Evolutionary conservation across 1,139 yeast genomes (phyloP).

Genomic region (Geotrichum restrictum): DNA sequence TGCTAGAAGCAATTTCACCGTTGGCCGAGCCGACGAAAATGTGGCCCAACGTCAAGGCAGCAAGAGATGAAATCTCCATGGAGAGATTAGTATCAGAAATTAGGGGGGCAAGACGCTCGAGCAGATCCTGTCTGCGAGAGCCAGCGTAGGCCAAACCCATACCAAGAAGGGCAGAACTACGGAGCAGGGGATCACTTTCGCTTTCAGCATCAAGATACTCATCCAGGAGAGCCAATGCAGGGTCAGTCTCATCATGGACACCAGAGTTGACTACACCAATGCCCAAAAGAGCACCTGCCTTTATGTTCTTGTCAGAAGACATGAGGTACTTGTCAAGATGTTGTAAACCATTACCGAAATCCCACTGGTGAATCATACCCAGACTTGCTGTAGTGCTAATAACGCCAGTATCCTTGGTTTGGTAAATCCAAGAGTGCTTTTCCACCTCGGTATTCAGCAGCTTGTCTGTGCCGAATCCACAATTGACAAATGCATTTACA

Average conservation of each 20-base stretch:
- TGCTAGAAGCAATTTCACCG: constrained; percentile 88
- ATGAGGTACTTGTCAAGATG: constrained; percentile 83
- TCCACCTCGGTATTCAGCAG: constrained; percentile 62
- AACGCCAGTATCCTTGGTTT: constrained; percentile 91
- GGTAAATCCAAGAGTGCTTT: constrained; percentile 78
- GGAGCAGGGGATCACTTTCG: constrained; percentile 42
- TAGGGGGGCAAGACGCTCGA: constrained; percentile 74
- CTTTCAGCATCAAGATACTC: constrained; percentile 61
- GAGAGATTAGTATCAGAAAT: constrained; percentile 74
- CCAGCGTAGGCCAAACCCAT: constrained; percentile 96
- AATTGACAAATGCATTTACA: constrained; percentile 85
- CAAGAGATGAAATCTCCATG: constrained; percentile 76
- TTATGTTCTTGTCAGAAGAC: constrained; percentile 78
- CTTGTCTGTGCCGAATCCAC: constrained; percentile 87
- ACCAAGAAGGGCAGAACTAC: constrained; percentile 82
- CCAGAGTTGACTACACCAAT: constrained; percentile 93
- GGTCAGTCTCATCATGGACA: constrained; percentile 93
- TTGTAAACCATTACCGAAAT: constrained; percentile 82
- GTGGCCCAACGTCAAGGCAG: constrained; percentile 90
- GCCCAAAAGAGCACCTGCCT: constrained; percentile 95
- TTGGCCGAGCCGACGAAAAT: constrained; percentile 94
- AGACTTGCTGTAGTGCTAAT: constrained; percentile 89
- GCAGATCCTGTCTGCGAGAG: constrained; percentile 78
- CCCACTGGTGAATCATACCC: constrained; percentile 91
- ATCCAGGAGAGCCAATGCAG: constrained; percentile 74